These are phyloP conservation scores for Penicillium freii DNA, from an alignment of 2,329 filamentous ascomycete genomes.

Conservation along the genomic window DNA sequence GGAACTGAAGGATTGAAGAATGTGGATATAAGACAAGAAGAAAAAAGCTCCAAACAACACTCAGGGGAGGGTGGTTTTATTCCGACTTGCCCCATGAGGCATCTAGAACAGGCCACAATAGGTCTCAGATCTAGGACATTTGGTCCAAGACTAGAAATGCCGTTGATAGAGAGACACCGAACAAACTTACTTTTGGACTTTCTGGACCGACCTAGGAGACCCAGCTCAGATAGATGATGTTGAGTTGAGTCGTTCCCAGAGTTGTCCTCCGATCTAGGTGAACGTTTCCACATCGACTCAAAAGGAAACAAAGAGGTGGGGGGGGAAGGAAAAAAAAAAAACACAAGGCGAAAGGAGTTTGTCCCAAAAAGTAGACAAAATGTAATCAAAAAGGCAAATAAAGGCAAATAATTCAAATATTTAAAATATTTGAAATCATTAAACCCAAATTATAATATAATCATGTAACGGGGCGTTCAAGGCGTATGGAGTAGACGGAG, in stretches of 20 bases:
- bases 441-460: background rate
- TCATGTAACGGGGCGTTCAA: background rate
- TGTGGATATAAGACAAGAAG: conserved; percentile 1
- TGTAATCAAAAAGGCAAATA: background rate
- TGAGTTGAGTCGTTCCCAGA: conserved; percentile 37
- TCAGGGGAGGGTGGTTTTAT: conserved; percentile 4
- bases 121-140: conserved; percentile 23
- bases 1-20: conserved; percentile 7
- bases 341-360: conserved; percentile 9
- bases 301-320: conserved; percentile 16
- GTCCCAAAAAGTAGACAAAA: background rate
- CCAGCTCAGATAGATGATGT: conserved; percentile 34
- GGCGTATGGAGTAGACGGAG: background rate
- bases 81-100: background rate
- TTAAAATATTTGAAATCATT: background rate
- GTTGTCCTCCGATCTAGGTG: conserved; percentile 41
- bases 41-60: background rate
- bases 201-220: conserved; percentile 38
- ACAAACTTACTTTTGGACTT: conserved; percentile 28
- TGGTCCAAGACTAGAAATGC: background rate
- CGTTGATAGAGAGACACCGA: background rate
- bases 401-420: background rate
- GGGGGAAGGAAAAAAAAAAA: conserved; percentile 7
- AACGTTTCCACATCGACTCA: conserved; percentile 43
- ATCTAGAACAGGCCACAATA: conserved; percentile 10